Base-by-base conservation (phyloP, 805 yeast genomes). In the Starmerella khaoyaiensis region DNA sequence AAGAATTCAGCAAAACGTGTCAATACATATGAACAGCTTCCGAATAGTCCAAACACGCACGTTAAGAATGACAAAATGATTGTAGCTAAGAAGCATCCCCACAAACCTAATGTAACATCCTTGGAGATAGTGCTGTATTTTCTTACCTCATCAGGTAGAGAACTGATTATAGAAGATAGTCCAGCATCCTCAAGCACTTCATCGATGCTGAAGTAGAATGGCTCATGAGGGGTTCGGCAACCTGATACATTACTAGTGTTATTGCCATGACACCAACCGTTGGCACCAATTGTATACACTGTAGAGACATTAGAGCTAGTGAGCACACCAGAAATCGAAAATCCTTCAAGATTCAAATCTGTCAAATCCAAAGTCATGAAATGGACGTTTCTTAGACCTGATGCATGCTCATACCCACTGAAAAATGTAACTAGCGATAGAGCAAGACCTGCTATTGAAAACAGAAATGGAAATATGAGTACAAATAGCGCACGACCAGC, bases 201-300 rank as follows among this genome's bases (percentile, higher is more conserved):
- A 23, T 65, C 56, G 1, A 79, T 75, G 51, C 76, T 70, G 48
- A 79, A 69, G 41, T 62, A 56, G 55, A 64, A 80, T 46, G 72
- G 72, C 3, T 71, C 62, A 40, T 62, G 56, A 16, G 86, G 72
- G 8, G 62, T 50, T 12, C 70, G 59, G 56, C 93, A 80, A 49
- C 26, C 40, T 40, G 21, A 52, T 26, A 47, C 56, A 34, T 47
- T 32, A 22, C 42, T 31, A 41, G 47, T 34, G 39, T 51, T 46
- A 17, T 15, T 1, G 8, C 74, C 77, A 37, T 61, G 49, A 55
- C 84, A 76, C 57, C 72, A 75, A 18, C 78, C 77, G 71, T 78
- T 76, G 47, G 72, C 57, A 25, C 81, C 79, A 23, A 74, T 59
- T 12, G 69, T 63, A 46, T 70, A 71, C 21, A 68, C 60, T 29